Percentiles rank a stretch among this genome's conserved stretches.
phyloP scores from a whole-genome alignment of 1,284 basidiomycete genomes.

The Trichosporon coremiiforme region DNA sequence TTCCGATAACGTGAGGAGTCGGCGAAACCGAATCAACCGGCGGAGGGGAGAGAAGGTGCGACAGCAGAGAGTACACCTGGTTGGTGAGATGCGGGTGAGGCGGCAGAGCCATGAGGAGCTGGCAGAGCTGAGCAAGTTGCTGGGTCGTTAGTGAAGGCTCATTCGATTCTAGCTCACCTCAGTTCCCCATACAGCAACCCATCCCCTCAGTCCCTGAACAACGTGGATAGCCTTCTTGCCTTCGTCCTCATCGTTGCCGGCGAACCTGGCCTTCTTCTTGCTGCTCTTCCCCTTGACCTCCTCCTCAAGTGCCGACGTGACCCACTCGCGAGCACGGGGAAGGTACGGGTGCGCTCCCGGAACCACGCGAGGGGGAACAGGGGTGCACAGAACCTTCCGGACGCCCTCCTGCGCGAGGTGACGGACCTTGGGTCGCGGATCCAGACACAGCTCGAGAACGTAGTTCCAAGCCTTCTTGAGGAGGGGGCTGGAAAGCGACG shows the following conservation, averaged over 20 bases:
- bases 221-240: constrained; percentile 76
- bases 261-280: constrained; percentile 64
- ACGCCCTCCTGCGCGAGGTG: constrained; percentile 86
- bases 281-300: constrained; percentile 67
- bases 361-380: constrained; percentile 70
- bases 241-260: constrained; percentile 60
- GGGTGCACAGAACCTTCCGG: constrained; percentile 69
- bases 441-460: constrained; percentile 79
- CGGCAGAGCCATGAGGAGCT: constrained; percentile 72
- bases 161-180: constrained; percentile 57
- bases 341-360: constrained; percentile 73
- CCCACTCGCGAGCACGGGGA: constrained; percentile 76
- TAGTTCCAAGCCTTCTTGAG: constrained; percentile 67
- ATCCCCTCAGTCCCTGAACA: constrained; percentile 66
- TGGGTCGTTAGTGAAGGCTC: constrained; percentile 48
- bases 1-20: constrained; percentile 49
- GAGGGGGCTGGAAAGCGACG: constrained; percentile 68
- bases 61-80: constrained; percentile 75
- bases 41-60: constrained; percentile 67
- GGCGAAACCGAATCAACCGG: constrained; percentile 46
- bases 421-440: constrained; percentile 90
- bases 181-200: constrained; percentile 67
- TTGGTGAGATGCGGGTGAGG: constrained; percentile 82
- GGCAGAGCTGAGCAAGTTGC: constrained; percentile 70
- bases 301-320: constrained; percentile 67